Evolutionary conservation across 192 early-diverging fungal species (phyloP).

Genomic region (Geranomyces michiganensis): DNA sequence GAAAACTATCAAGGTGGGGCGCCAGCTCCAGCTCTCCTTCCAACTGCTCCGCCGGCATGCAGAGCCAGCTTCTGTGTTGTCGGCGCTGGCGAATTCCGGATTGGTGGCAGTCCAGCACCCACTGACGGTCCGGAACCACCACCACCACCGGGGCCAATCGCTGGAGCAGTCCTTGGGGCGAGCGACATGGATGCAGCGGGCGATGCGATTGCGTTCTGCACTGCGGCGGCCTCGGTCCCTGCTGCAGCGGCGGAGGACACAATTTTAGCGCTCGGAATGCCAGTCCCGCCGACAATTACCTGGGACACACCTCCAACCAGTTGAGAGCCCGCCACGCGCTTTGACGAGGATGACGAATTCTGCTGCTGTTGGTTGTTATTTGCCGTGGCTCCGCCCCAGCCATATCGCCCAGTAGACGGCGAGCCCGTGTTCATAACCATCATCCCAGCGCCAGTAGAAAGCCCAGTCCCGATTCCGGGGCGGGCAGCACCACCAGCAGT

Average conservation of each 20-base stretch:
- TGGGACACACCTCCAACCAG: conserved; percentile 9
- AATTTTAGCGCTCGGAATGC: background rate
- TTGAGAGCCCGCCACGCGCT: background rate
- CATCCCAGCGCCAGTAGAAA: background rate
- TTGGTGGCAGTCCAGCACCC: background rate
- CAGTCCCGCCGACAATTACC: conserved; percentile 4
- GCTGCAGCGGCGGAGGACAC: background rate
- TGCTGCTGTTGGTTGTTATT: background rate
- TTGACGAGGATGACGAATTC: background rate
- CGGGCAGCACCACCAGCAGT: too few species aligned
- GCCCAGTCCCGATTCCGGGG: too few species aligned
- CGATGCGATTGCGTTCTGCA: background rate
- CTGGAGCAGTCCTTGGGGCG: background rate
- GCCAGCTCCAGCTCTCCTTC: conserved; percentile 1
- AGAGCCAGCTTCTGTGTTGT: conserved; percentile 4
- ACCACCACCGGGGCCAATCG: background rate
- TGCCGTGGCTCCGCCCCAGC: background rate
- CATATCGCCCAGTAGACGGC: background rate
- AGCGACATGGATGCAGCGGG: background rate
- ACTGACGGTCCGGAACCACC: background rate
- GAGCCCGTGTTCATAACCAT: conserved; percentile 12
- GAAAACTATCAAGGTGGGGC: background rate
- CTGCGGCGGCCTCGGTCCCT: background rate
- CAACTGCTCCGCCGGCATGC: conserved; percentile 1
- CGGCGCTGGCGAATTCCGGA: background rate